Evolutionary conservation across 805 yeast species (phyloP).

Genomic region (Wickerhamiella australiensis): DNA sequence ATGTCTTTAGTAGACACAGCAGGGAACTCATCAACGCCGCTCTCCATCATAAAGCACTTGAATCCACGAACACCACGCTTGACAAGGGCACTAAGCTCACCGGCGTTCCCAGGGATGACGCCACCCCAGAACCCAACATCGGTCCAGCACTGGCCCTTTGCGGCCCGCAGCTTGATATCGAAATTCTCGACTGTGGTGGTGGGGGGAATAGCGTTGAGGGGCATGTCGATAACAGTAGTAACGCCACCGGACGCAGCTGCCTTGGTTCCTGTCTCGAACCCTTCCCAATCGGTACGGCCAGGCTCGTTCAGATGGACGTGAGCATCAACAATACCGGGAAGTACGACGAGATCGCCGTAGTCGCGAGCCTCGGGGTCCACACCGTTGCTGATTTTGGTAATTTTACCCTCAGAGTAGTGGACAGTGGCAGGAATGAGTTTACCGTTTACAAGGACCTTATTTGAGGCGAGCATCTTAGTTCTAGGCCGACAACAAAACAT

Average conservation of each 20-base stretch:
- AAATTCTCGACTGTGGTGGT: constrained; percentile 77
- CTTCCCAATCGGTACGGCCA: constrained; percentile 97
- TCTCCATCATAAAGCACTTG: constrained; percentile 82
- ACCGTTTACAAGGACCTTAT: constrained; percentile 23
- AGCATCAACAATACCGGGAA: constrained; percentile 89
- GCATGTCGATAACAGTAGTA: constrained; percentile 93
- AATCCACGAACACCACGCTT: constrained; percentile 86
- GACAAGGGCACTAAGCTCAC: constrained; percentile 61
- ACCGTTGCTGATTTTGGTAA: constrained; percentile 32
- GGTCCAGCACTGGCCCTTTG: constrained; percentile 74
- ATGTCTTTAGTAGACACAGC: constrained; percentile 56
- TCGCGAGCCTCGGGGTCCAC: constrained; percentile 29
- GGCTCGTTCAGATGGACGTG: constrained; percentile 95
- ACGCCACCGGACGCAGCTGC: constrained; percentile 96
- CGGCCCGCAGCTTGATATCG: constrained; percentile 62
- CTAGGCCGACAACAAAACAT: constrained; percentile 9
- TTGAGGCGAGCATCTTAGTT: constrained; percentile 14
- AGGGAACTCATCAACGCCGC: constrained; percentile 93
- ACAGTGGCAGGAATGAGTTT: constrained; percentile 23
- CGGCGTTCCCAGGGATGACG: constrained; percentile 62
- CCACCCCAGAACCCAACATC: constrained; percentile 98
- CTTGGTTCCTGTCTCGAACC: constrained; percentile 87
- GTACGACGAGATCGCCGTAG: constrained; percentile 52
- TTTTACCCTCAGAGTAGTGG: constrained; percentile 39
- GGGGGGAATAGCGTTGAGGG: constrained; percentile 90